phyloP scores from a whole-genome alignment of 768 basidiomycete species.

The Xerocomus spinulosus region DNA sequence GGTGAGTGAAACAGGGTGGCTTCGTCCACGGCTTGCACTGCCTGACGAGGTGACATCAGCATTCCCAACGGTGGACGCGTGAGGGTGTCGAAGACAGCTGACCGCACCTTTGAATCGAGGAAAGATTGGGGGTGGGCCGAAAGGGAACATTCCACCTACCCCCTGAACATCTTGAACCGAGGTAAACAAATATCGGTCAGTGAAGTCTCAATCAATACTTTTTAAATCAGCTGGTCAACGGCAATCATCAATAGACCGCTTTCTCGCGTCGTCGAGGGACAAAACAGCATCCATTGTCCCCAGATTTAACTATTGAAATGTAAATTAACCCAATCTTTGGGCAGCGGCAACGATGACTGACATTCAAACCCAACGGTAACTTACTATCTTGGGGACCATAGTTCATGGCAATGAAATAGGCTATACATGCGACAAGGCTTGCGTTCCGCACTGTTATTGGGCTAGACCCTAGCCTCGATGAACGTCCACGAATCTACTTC shows the following conservation, averaged over 20 bases:
- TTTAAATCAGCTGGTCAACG: slow-evolving; percentile 20
- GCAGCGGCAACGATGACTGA: slow-evolving; percentile 12
- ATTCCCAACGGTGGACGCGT: not conserved
- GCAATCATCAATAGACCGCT: slow-evolving; percentile 13
- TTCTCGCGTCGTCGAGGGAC: slow-evolving; percentile 13
- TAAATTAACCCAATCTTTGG: slow-evolving; percentile 25
- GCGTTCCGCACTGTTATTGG: slow-evolving; percentile 9
- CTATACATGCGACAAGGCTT: slow-evolving; percentile 8
- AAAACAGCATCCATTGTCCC: not conserved
- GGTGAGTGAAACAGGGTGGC: slow-evolving; percentile 10
- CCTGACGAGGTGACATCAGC: slow-evolving; percentile 1
- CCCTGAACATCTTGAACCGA: not conserved
- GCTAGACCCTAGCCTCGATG: slow-evolving; percentile 11
- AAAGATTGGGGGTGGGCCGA: not conserved
- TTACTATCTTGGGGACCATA: slow-evolving; percentile 7
- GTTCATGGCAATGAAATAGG: slow-evolving; percentile 1
- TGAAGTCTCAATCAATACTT: slow-evolving; percentile 14
- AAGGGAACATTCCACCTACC: not conserved
- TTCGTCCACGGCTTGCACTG: not conserved
- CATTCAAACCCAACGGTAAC: slow-evolving; percentile 15
- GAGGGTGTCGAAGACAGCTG: not conserved
- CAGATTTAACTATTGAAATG: slow-evolving; percentile 24
- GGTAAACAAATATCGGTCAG: not conserved
- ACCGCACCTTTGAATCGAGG: not conserved
- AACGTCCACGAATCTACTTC: slow-evolving; percentile 6